phyloP scores from a whole-genome alignment of 169 alveolate genomes.

The Plasmodium knowlesi region DNA sequence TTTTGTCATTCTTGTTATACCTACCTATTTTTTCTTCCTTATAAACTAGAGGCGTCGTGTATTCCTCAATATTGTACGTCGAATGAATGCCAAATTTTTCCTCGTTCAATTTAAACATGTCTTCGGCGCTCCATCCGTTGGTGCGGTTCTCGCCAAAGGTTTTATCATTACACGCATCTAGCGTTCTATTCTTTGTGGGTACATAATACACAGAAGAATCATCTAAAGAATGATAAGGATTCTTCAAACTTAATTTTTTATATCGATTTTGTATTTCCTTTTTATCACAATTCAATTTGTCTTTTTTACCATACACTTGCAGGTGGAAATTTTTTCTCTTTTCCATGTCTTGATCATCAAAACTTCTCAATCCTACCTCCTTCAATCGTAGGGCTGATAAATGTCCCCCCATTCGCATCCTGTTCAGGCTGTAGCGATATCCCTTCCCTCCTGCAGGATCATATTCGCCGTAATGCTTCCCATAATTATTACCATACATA shows the following conservation, averaged over 20 bases:
- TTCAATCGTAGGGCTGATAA: conserved; percentile 64
- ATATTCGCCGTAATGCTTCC: background rate
- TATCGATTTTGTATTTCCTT: conserved; percentile 20
- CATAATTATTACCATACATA: background rate
- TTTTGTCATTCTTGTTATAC: background rate
- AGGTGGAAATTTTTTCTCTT: conserved; percentile 56
- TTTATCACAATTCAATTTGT: conserved; percentile 4
- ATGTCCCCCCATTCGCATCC: conserved; percentile 58
- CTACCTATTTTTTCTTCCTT: conserved; percentile 18
- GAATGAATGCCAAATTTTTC: conserved; percentile 90
- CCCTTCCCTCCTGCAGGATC: conserved; percentile 1
- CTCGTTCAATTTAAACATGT: conserved; percentile 89
- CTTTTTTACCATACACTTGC: conserved; percentile 49
- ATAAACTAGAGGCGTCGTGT: conserved; percentile 79
- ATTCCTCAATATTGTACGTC: conserved; percentile 83
- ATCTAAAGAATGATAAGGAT: conserved; percentile 6
- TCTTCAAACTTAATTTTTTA: conserved; percentile 15
- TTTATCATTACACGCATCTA: conserved; percentile 76
- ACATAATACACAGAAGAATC: conserved; percentile 36
- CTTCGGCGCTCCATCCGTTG: conserved; percentile 90
- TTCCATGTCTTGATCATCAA: conserved; percentile 77
- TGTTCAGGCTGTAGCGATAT: conserved; percentile 29
- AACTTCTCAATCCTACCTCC: conserved; percentile 77
- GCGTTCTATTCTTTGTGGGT: conserved; percentile 2
- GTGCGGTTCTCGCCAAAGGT: conserved; percentile 84